Base-by-base conservation (phyloP, 345 rosid genomes). In the Balakata baccata region DNA sequence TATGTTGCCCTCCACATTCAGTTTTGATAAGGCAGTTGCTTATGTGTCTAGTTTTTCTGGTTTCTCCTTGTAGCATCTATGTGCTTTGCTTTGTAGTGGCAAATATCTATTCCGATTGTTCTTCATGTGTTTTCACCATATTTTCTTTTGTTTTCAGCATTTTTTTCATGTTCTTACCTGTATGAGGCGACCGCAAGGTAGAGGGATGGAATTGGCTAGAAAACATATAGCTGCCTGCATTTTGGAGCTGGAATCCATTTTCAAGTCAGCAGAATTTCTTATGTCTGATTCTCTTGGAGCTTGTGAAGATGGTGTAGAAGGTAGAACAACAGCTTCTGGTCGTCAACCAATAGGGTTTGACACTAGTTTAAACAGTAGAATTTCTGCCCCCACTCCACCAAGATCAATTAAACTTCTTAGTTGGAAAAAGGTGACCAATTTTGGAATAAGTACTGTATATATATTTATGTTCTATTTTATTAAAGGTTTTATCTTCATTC, bases 181-280 rank as follows among this genome's bases (percentile, higher is more conserved):
- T 77, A 87, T 96, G 94, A 90, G 82, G 85, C 89, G 97, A 75
- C 91, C 98, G 68, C 98, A 96, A 85, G 99, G 98, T 75, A 89
- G 93, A 80, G 99, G 99, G 58, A 76, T 89, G 78, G 96, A 89
- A 80, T 81, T 90, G 89, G 98, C 98, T 9, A 86, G 93, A 82
- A 96, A 91, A 74, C 98, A 96, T 81, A 84, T 93, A 83, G 85
- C 85, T 22, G 85, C 89, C 74, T 93, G 98, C 85, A 47, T 86
- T 70, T 82, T 87, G n/a, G 99, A 96, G 89, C 84, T 96, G 57
- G 86, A 86, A 64, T 81, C 75, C 74, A 86, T 91, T 77, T 86
- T 64, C 22, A 84, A 82, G 34, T 87, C 94, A 12, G 84, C 78
- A 41, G 91, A 74, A 23, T 88, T 88, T 72, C 84, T 90, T 57